Evolutionary conservation across 805 yeast genomes (phyloP).

Genomic region (Pichia pseudocactophila): DNA sequence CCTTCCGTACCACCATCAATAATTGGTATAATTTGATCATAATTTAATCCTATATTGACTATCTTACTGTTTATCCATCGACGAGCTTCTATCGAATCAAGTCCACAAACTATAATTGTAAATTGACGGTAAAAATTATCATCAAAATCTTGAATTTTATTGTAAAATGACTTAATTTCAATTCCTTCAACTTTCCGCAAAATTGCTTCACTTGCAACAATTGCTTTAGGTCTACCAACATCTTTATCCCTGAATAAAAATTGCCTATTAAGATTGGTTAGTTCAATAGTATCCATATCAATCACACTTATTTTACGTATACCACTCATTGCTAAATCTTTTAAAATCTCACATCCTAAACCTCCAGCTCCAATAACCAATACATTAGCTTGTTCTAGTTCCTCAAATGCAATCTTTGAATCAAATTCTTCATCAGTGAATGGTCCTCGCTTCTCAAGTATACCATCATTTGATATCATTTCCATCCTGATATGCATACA

Average conservation of each 20-base stretch:
- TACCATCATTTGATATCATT: slow-evolving; percentile 1
- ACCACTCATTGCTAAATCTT: slow-evolving; percentile 63
- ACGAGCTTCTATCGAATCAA: slow-evolving; percentile 84
- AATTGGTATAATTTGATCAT: slow-evolving; percentile 49
- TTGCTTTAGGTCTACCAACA: slow-evolving; percentile 59
- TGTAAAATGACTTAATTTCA: slow-evolving; percentile 46
- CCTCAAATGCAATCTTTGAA: slow-evolving; percentile 13
- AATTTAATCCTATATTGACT: slow-evolving; percentile 49
- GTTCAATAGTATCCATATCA: slow-evolving; percentile 77
- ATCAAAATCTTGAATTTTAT: slow-evolving; percentile 57
- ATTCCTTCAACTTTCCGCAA: slow-evolving; percentile 29
- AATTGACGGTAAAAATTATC: slow-evolving; percentile 58
- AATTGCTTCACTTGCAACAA: slow-evolving; percentile 53
- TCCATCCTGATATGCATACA: not conserved
- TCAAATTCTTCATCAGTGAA: slow-evolving; percentile 27
- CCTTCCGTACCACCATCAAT: slow-evolving; percentile 97
- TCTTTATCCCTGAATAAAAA: slow-evolving; percentile 55
- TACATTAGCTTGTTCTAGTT: slow-evolving; percentile 21
- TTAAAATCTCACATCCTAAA: slow-evolving; percentile 71
- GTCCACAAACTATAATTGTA: slow-evolving; percentile 70
- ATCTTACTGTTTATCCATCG: slow-evolving; percentile 77
- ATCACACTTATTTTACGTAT: slow-evolving; percentile 56
- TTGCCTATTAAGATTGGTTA: slow-evolving; percentile 70
- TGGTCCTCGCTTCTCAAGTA: slow-evolving; percentile 21
- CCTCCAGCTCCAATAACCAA: slow-evolving; percentile 75